phyloP scores from a whole-genome alignment of 352 stramenopile genomes.

The Globisporangium paroecandrum region DNA sequence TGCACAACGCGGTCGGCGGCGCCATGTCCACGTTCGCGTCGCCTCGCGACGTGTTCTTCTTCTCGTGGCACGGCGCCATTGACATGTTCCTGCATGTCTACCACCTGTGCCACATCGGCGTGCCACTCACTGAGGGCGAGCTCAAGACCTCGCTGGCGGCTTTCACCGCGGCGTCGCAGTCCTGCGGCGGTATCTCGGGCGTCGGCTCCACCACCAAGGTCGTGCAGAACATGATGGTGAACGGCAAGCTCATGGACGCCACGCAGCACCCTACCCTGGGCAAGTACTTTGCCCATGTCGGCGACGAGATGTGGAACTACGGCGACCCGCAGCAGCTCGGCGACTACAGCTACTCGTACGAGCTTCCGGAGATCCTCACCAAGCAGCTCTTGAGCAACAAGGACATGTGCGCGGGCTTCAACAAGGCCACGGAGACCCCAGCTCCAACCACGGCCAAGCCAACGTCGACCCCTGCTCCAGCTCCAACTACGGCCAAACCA shows the following conservation, averaged over 20 bases:
- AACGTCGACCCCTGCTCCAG: neutral
- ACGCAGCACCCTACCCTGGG: constrained; percentile 55
- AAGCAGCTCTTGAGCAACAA: constrained; percentile 66
- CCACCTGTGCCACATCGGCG: constrained; percentile 60
- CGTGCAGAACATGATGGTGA: constrained; percentile 35
- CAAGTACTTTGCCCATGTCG: constrained; percentile 55
- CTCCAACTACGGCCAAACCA: constrained; percentile 27
- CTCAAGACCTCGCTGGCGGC: constrained; percentile 32
- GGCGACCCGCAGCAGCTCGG: constrained; percentile 53
- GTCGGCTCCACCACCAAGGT: constrained; percentile 36
- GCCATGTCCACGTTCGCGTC: constrained; percentile 45
- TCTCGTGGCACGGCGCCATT: constrained; percentile 59
- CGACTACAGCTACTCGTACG: constrained; percentile 71
- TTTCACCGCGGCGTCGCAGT: constrained; percentile 41
- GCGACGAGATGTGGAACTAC: constrained; percentile 58
- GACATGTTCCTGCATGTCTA: constrained; percentile 72
- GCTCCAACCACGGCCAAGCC: constrained; percentile 29
- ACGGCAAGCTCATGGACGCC: constrained; percentile 43
- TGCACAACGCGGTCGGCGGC: constrained; percentile 53
- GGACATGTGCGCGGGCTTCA: constrained; percentile 56
- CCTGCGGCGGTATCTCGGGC: constrained; percentile 42
- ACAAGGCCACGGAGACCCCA: constrained; percentile 11
- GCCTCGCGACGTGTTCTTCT: constrained; percentile 62
- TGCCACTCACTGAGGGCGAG: constrained; percentile 39
- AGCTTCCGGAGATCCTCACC: constrained; percentile 49